Evolutionary conservation across 345 rosid genomes (phyloP), one percentile per base, ranked within the genome.

Genomic region (Salix arbutifolia): DNA sequence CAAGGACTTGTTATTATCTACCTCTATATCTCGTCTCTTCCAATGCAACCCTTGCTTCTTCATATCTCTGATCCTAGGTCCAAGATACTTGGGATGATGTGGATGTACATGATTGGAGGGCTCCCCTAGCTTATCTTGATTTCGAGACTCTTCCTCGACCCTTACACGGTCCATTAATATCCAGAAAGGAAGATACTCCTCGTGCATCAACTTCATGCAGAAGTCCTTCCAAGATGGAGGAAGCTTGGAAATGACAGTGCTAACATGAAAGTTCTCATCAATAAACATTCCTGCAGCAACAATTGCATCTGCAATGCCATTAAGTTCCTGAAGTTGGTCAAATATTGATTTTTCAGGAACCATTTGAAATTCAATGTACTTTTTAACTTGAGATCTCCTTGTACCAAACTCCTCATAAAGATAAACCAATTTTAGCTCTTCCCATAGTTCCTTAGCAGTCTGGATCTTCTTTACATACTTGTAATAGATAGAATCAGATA

Each of bases 401-500:
- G 89, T 85, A 76, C 88, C 91, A 26, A 81, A 80, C 67, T 90
- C 94, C 74, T 91, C 93, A 31, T 80, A 69, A 18, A 86, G 91
- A 80, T 93, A 91, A 28, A 89, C 92, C 71, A 84, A 81, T 68
- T 84, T 91, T 72, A 92, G 89, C 82, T 88, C 89, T 56, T 90
- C 94, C 97, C 97, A 94, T n/a, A 92, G 78, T 72, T 87, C 92
- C 83, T 87, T 94, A 28, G 97, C 98, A 70, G 75, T 84, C 77
- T 73, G 75, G 60, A 85, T 78, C 30, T 79, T 89, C 78, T 85
- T 84, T 2, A 86, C 85, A 87, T 87, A 91, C 30, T 83, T 85
- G 71, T 82, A 77, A 83, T 88, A 88, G 28, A 94, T 84, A 76
- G 82, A 71, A 84, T 94, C 97, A 23, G 94, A 90, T 61, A 94